phyloP scores from a whole-genome alignment of 306 rosid genomes.

The Cercis canadensis region DNA sequence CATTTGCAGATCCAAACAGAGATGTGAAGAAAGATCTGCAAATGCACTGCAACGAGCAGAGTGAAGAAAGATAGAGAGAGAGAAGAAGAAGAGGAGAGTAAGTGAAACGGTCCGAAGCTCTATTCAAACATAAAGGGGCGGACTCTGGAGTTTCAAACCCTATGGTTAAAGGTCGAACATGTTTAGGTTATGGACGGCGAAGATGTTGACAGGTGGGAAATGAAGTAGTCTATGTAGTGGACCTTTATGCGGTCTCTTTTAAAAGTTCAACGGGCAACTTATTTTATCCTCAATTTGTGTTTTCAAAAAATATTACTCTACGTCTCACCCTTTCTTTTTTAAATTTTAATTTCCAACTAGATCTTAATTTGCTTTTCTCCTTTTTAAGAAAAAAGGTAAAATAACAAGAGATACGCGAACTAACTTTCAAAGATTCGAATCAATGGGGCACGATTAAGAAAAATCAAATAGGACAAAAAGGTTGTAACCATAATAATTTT shows the following conservation, averaged over 20 bases:
- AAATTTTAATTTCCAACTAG: too few relatives aligned
- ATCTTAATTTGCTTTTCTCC: too few relatives aligned
- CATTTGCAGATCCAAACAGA: constrained; percentile 54
- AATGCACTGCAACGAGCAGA: constrained; percentile 4
- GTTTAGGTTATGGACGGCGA: constrained; percentile 30
- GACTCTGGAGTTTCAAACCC: constrained; percentile 65
- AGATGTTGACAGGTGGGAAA: constrained; percentile 40
- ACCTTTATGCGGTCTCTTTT: constrained; percentile 15
- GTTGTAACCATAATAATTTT: too few relatives aligned
- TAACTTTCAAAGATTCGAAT: too few relatives aligned
- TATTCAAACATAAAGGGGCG: constrained; percentile 89
- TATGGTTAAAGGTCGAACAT: constrained; percentile 50
- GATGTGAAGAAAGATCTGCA: constrained; percentile 40
- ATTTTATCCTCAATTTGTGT: neutral
- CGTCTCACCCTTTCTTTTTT: too few relatives aligned
- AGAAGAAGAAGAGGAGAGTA: constrained; percentile 14
- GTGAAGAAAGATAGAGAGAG: constrained; percentile 1
- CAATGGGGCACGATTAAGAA: too few relatives aligned
- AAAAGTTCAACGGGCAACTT: constrained; percentile 44
- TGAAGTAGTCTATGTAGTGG: neutral
- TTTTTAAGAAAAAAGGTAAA: neutral
- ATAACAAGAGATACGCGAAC: too few relatives aligned
- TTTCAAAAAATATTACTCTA: neutral
- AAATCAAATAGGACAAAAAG: too few relatives aligned
- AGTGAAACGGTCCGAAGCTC: constrained; percentile 55